Conservation (phyloP, 78 protist genomes). For the Isochrysis galbana region DNA sequence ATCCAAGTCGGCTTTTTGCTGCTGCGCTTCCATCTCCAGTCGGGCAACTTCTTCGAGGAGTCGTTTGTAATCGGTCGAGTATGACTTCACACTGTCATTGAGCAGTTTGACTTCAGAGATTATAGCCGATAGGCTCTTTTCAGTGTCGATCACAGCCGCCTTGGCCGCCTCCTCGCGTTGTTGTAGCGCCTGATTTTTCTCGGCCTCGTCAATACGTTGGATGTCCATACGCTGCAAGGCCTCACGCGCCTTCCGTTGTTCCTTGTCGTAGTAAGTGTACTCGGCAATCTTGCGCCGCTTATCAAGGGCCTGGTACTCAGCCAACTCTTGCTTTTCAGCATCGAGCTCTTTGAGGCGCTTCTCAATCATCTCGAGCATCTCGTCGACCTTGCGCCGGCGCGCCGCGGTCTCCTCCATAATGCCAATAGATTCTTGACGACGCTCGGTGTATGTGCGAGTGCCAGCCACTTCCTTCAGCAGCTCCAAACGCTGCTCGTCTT, state of each 20-base stretch:
- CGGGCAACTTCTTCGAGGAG: too few species aligned
- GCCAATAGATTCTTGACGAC: slow-evolving; percentile 69
- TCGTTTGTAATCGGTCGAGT: too few species aligned
- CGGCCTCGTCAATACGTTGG: too few species aligned
- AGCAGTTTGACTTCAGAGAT: too few species aligned
- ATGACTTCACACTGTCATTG: too few species aligned
- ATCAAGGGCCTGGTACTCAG: slow-evolving; percentile 7
- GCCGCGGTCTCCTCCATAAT: slow-evolving; percentile 74
- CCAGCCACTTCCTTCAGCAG: slow-evolving; percentile 97
- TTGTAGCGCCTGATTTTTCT: too few species aligned
- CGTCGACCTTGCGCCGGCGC: slow-evolving; percentile 58
- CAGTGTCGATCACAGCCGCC: too few species aligned
- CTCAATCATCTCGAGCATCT: slow-evolving; percentile 59
- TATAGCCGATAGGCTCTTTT: too few species aligned
- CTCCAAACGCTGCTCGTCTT: slow-evolving; percentile 83
- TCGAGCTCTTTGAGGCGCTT: slow-evolving; percentile 79
- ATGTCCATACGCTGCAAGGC: neutral
- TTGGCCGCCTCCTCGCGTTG: too few species aligned
- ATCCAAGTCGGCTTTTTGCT: too few species aligned
- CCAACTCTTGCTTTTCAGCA: slow-evolving; percentile 77
- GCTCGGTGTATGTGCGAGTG: slow-evolving; percentile 91
- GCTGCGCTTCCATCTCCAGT: too few species aligned
- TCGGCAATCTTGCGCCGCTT: slow-evolving; percentile 49
- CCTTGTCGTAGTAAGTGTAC: slow-evolving; percentile 60
- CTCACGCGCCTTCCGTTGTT: neutral